Evolutionary conservation across 257 asterid species (phyloP), one percentile per base, ranked within the genome.

Genomic region (Fraxinus quadrangulata): DNA sequence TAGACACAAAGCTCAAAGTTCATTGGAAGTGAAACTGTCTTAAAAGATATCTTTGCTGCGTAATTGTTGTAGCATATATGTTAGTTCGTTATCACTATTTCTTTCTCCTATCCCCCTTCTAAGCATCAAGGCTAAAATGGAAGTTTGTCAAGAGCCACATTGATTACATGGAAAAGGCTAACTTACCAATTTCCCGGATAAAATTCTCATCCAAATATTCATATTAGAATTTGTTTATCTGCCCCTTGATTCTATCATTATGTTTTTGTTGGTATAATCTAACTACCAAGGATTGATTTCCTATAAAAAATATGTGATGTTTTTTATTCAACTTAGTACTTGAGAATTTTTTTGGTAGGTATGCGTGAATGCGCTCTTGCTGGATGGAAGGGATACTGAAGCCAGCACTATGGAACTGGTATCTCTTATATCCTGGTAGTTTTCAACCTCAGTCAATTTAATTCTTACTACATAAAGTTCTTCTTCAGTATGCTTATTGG

Each of bases 381-480:
- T 90, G 49, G 93, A 87, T 63, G 84, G 87, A 78, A 82, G 73
- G 74, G 73, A 83, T 80, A 83, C 84, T 72, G 86, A 85, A 71
- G 84, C 86, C 76, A 79, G 81, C 82, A 71, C 78, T 74, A 67
- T 81, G 84, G 90, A 90, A 86, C 88, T 89, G 96, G 99, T 92
- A 86, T 79, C 82, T 73, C 77, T 85, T 86, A 81, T 85, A 81
- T 85, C 87, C 86, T 78, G 85, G 83, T 81, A 83, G 78, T 75
- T 76, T 78, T 75, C 82, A 76, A 82, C 75, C 75, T 70, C 1
- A 63, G 14, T 74, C 69, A 67, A 74, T 84, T 86, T 28, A 61
- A 59, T 68, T 30, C 40, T 72, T 34, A 31, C 74, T 73, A 76
- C 77, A 21, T 71, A 75, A 69, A 56, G 17, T 65, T 75, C 71